Conservation (phyloP, 805 yeast species). For the Ogataea degrootiae region DNA sequence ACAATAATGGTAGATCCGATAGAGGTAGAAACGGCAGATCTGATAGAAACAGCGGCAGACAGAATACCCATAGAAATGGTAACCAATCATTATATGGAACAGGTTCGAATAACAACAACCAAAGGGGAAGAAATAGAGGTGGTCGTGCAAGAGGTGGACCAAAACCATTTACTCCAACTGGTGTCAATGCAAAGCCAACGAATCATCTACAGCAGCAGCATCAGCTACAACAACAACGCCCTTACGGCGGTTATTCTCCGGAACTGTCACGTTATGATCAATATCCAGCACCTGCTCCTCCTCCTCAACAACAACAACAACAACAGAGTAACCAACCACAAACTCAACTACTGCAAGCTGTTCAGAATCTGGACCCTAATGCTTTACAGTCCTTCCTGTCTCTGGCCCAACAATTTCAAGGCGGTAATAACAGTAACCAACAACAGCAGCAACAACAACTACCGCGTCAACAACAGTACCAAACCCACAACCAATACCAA, state of each 20-base stretch:
- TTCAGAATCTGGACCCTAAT: slow-evolving; percentile 28
- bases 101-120: not conserved
- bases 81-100: not conserved
- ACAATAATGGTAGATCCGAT: not conserved
- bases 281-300: slow-evolving; percentile 15
- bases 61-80: not conserved
- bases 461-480: slow-evolving; percentile 10
- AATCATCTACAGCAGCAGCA: slow-evolving; percentile 2
- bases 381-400: slow-evolving; percentile 30
- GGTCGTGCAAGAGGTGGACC: not conserved
- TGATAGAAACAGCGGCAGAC: not conserved
- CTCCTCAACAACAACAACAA: slow-evolving; percentile 8
- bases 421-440: not conserved
- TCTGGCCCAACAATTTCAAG: slow-evolving; percentile 25
- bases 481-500: slow-evolving; percentile 5
- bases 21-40: not conserved
- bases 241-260: slow-evolving; percentile 16
- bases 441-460: slow-evolving; percentile 6
- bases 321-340: slow-evolving; percentile 12
- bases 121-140: slow-evolving; percentile 6
- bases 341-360: slow-evolving; percentile 16
- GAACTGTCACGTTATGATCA: slow-evolving; percentile 7
- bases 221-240: slow-evolving; percentile 14
- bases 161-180: no score
- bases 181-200: not conserved